Base-by-base conservation (phyloP, 306 rosid species). In the Senna tora region DNA sequence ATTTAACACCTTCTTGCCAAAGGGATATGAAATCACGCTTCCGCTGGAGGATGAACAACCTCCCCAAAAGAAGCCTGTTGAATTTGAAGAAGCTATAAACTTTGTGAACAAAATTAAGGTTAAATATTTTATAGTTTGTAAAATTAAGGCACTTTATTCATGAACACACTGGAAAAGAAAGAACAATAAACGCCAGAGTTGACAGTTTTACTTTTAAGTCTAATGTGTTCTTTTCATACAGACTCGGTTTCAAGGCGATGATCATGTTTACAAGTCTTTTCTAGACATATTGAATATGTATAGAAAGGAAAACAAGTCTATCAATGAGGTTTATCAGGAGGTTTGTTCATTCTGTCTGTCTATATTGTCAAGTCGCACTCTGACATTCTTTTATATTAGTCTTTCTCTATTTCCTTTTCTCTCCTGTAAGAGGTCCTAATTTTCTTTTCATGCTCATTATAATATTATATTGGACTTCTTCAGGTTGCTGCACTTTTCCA, bases 101-200 rank as follows among this genome's bases (percentile, higher is more conserved):
- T 95, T 91, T 75, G 99, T 95, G 61, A 87, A 88, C 90, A 95
- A 85, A 83, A 95, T 95, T 64, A 95, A 91, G 97, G 99, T 95
- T 42, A 66, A 42, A 50, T 57, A 53, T 60, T 57, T 66, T 83
- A 54, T 34, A 33, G 43, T 22, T 60, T n/a, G 32, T 42, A 16
- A 46, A 67, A 25, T 71, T 72, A 59, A 56, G 54, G 52, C 51
- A 71, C 41, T 38, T 4, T 33, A 45, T 22, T 7, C 45, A n/a
- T 36, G 7, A 22, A 8, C 11, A 1, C 28, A 33, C 11, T 22
- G n/a, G 19, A 69, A 36, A 61, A 51, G 13, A 28, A 21, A 47
- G 30, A 34, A 41, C 6, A 22, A 22, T 19, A 17, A 11, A n/a
- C 30, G 16, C 14, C 54, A 36, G 45, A 51, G 57, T 74, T 59